A percentile compares a stretch with the other conserved stretches of the same genome.
These are phyloP conservation scores for Anthoceros angustus DNA, from an alignment of 225 moss, liverwort and hornwort species.

Conservation along the genomic window DNA sequence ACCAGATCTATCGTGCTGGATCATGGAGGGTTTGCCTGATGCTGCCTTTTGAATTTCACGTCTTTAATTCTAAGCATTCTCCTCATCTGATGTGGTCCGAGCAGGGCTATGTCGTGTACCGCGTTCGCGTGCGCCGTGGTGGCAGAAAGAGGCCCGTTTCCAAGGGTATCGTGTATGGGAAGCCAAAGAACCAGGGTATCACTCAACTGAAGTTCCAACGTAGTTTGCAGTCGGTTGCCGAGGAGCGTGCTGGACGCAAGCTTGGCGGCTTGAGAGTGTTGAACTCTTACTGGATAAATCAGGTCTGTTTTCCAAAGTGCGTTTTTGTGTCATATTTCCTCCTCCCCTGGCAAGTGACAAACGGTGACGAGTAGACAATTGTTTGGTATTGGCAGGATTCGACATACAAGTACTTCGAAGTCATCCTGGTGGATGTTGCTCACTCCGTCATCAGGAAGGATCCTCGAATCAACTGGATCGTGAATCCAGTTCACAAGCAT, in stretches of 20 bases:
- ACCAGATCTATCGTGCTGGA: not conserved
- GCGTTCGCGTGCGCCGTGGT: constrained; percentile 76
- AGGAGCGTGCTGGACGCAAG: constrained; percentile 86
- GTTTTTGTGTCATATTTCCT: not conserved
- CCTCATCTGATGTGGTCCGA: not conserved
- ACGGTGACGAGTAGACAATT: not conserved
- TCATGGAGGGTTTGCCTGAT: too few species aligned
- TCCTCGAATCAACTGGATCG: constrained; percentile 82
- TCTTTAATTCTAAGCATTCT: too few species aligned
- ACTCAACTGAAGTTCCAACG: constrained; percentile 91
- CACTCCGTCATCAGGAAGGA: constrained; percentile 68
- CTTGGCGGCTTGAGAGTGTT: constrained; percentile 75
- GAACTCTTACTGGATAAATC: constrained; percentile 92
- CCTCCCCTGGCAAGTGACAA: not conserved
- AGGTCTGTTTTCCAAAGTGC: constrained; percentile 20
- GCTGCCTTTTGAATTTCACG: not conserved
- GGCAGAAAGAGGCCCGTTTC: constrained; percentile 86
- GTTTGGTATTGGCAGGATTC: constrained; percentile 40
- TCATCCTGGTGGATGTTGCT: constrained; percentile 53
- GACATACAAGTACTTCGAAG: constrained; percentile 75
- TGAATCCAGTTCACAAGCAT: constrained; percentile 81
- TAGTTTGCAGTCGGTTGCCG: constrained; percentile 74
- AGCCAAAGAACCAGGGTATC: constrained; percentile 93
- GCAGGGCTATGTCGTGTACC: constrained; percentile 81
- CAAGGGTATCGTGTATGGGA: constrained; percentile 87